Evolutionary conservation across 2,329 filamentous ascomycete species (phyloP).

Genomic region (Ascosphaera aggregata): DNA sequence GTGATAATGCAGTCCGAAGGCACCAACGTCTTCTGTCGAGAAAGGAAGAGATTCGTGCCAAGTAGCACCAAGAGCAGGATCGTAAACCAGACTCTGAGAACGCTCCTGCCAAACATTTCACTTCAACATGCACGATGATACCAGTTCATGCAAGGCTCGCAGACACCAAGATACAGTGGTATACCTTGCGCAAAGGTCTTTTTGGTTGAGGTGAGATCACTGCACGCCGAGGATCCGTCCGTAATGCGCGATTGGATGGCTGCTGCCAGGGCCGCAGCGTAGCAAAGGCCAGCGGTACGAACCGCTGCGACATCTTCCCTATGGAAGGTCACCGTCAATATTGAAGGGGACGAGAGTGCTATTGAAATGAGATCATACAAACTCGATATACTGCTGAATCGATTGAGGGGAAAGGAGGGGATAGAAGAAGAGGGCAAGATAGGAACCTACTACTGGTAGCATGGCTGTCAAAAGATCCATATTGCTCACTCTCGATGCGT

Average conservation of each 20-base stretch:
- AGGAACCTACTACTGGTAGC: too few relatives aligned
- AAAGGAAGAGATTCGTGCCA: neutral
- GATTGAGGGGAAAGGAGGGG: too few relatives aligned
- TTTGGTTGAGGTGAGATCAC: neutral
- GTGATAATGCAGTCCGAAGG: neutral
- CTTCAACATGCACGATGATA: neutral
- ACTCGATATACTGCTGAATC: too few relatives aligned
- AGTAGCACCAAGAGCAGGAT: conserved; percentile 1
- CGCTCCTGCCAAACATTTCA: neutral
- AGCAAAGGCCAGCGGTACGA: too few relatives aligned
- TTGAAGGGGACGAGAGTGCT: too few relatives aligned
- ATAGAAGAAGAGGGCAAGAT: too few relatives aligned
- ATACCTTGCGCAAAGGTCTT: neutral
- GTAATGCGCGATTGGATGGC: neutral
- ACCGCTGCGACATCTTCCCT: too few relatives aligned
- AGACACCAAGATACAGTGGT: neutral
- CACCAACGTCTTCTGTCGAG: neutral
- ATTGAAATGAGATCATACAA: too few relatives aligned
- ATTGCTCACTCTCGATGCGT: conserved; percentile 23
- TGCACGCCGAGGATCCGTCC: neutral
- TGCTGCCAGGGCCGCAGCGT: too few relatives aligned
- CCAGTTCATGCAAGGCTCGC: neutral
- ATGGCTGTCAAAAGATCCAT: conserved; percentile 6
- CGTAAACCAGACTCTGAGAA: neutral
- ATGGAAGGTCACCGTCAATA: too few relatives aligned